phyloP scores from a whole-genome alignment of 2,329 filamentous ascomycete species.

The Chrysoporthe puriensis region DNA sequence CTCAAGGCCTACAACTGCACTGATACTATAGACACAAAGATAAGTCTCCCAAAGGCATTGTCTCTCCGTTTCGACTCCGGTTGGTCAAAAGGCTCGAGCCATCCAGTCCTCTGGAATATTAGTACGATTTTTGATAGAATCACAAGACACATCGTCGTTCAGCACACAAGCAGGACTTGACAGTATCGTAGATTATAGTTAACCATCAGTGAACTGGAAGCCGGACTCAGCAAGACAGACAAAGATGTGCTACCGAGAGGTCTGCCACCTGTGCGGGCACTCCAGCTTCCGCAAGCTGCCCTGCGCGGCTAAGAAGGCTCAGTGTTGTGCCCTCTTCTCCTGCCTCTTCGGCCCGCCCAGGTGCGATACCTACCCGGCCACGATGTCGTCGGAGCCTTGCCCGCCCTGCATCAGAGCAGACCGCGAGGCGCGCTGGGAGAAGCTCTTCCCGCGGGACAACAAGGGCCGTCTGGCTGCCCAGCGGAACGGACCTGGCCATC shows the following conservation, averaged over 20 bases:
- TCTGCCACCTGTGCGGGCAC: constrained; percentile 2
- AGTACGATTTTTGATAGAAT: background rate
- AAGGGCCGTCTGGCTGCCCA: background rate
- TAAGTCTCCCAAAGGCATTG: background rate
- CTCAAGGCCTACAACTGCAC: background rate
- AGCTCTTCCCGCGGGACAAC: background rate
- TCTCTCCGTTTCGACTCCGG: background rate
- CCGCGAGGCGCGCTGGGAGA: background rate
- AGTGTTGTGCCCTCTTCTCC: background rate
- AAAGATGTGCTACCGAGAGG: constrained; percentile 5
- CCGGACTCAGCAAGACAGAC: background rate
- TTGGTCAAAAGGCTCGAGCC: too few relatives aligned
- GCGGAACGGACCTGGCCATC: background rate
- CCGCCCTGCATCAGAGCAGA: background rate
- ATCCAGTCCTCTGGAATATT: background rate
- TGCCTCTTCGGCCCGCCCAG: background rate
- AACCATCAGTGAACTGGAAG: background rate
- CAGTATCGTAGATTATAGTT: background rate
- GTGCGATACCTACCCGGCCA: background rate
- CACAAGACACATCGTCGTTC: background rate
- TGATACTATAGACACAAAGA: background rate
- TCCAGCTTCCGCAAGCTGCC: background rate
- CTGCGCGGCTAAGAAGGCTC: background rate
- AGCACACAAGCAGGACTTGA: background rate
- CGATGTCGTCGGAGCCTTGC: background rate